Evolutionary conservation across 345 rosid species (phyloP).

Genomic region (Arabis hirsuta): DNA sequence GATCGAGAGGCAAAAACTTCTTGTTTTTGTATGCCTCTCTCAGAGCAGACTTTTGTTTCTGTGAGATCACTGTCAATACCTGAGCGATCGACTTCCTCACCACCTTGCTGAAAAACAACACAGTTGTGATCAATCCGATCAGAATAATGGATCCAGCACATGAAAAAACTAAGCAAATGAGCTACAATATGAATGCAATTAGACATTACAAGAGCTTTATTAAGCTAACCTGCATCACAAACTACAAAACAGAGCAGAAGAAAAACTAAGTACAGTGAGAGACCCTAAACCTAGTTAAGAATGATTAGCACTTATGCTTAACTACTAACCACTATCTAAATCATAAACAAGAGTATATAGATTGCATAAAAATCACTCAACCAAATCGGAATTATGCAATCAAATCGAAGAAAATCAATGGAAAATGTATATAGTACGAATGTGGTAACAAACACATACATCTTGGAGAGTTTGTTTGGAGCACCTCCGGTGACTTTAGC

Average conservation of each 20-base stretch:
- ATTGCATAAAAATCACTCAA: neutral
- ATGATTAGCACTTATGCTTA: neutral
- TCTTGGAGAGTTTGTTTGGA: slow-evolving; percentile 69
- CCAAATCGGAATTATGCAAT: neutral
- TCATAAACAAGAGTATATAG: neutral
- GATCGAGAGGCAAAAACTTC: slow-evolving; percentile 84
- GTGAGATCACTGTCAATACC: slow-evolving; percentile 89
- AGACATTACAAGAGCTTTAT: neutral
- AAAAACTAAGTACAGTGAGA: neutral
- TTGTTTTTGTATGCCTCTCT: slow-evolving; percentile 86
- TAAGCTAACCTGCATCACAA: neutral
- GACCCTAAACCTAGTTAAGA: neutral
- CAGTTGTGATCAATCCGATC: neutral
- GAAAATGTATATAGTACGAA: neutral
- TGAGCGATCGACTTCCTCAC: slow-evolving; percentile 92
- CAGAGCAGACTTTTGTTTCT: slow-evolving; percentile 82
- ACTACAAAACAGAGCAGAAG: neutral
- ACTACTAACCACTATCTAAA: neutral
- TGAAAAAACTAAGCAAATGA: neutral
- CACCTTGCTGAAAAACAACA: slow-evolving; percentile 68
- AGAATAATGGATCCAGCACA: neutral
- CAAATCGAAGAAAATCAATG: neutral
- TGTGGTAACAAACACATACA: slow-evolving; percentile 40
- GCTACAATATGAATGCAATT: neutral
- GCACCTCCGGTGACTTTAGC: slow-evolving; percentile 80